Evolutionary conservation across 140 eudicot genomes (phyloP).

Genomic region (Cichorium intybus): DNA sequence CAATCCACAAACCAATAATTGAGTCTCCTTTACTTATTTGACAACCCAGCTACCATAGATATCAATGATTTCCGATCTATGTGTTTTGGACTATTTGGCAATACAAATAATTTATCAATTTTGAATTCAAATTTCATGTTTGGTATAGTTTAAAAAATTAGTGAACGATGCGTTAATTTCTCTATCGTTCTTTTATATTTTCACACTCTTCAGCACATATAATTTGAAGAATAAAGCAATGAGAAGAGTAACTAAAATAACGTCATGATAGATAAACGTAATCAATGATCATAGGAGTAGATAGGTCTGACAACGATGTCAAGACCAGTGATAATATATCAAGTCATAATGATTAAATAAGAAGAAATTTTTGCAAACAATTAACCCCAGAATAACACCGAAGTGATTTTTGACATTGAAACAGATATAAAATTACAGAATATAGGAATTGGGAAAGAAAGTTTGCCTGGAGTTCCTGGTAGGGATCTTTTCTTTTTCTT

Average conservation of each 20-base stretch:
- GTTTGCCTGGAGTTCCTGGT: conserved; percentile 53
- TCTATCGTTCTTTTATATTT: not conserved
- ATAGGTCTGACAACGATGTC: conserved; percentile 1
- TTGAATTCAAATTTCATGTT: not conserved
- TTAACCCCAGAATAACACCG: not conserved
- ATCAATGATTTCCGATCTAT: conserved; percentile 22
- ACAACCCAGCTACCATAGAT: conserved; percentile 25
- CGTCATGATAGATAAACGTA: too few relatives aligned
- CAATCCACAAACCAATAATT: conserved; percentile 45
- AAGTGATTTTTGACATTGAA: not conserved
- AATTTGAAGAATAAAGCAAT: too few relatives aligned
- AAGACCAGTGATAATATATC: not conserved
- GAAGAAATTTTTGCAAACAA: not conserved
- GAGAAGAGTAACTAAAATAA: not conserved
- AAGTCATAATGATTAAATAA: not conserved
- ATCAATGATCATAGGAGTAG: conserved; percentile 22
- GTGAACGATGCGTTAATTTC: not conserved
- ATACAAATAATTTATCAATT: not conserved
- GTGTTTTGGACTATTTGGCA: conserved; percentile 13
- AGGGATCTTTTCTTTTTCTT: conserved; percentile 55
- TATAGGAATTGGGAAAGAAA: not conserved
- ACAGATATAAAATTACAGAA: not conserved
- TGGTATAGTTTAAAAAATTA: not conserved
- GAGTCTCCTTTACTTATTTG: conserved; percentile 27
- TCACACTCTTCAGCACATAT: not conserved